phyloP scores from a whole-genome alignment of 179 eudicot genomes.

The Silene coronaria region DNA sequence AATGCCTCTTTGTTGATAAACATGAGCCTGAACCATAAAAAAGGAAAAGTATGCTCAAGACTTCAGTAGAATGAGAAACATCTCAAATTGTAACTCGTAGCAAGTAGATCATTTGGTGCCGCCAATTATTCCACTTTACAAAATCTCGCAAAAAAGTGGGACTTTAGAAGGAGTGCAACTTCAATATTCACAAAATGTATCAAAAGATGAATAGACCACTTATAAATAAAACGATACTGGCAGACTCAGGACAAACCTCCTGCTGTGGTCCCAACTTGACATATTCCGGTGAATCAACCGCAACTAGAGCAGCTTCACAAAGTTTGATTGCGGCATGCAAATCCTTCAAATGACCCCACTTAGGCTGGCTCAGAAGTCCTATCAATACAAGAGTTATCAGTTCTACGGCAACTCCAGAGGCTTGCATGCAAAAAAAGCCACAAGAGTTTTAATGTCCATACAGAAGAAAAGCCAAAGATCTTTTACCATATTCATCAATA shows the following conservation, averaged over 20 bases:
- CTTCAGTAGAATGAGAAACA: background rate
- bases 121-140: background rate
- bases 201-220: background rate
- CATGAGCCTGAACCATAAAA: conserved; percentile 56
- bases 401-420: conserved; percentile 2
- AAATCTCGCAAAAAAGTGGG: background rate
- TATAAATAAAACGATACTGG: background rate
- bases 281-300: conserved; percentile 73
- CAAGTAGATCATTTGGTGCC: background rate
- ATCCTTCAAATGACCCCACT: conserved; percentile 96
- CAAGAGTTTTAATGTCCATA: background rate
- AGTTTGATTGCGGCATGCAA: conserved; percentile 94
- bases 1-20: conserved; percentile 26
- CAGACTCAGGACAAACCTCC: conserved; percentile 53
- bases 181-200: background rate
- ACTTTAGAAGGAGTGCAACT: background rate
- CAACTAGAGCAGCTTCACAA: conserved; percentile 87
- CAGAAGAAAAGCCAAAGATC: background rate
- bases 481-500: conserved; percentile 87
- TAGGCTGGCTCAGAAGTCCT: conserved; percentile 90
- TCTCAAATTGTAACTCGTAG: background rate
- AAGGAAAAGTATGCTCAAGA: conserved; percentile 3
- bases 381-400: conserved; percentile 2
- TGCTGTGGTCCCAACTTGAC: conserved; percentile 77
- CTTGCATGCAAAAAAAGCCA: conserved; percentile 3